A percentile compares a stretch with the other conserved stretches of the same genome.
Evolutionary conservation across 345 rosid species (phyloP).

Genomic region (Nephelium lappaceum): DNA sequence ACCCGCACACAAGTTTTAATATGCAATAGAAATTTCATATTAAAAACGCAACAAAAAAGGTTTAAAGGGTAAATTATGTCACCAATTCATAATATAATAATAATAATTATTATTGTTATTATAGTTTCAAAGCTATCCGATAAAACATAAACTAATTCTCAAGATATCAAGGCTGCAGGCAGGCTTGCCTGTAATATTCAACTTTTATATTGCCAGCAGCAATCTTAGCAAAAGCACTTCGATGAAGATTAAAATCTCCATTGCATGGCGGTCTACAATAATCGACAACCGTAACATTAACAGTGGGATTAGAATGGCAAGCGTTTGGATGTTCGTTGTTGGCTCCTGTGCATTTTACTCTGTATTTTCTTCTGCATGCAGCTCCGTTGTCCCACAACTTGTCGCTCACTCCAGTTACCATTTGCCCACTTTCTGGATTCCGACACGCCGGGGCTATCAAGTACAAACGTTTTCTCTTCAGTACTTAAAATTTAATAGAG

Average conservation of each 20-base stretch:
- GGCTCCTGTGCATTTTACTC: slow-evolving; percentile 39
- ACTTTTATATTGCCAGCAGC: slow-evolving; percentile 51
- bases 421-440: slow-evolving; percentile 22
- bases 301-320: slow-evolving; percentile 39
- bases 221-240: slow-evolving; percentile 50
- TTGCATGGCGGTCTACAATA: slow-evolving; percentile 38
- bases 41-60: too few species aligned
- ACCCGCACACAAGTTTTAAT: too few species aligned
- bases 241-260: slow-evolving; percentile 45
- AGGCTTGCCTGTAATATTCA: slow-evolving; percentile 29
- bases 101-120: too few species aligned
- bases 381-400: slow-evolving; percentile 43
- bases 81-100: too few species aligned
- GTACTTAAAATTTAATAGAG: not conserved
- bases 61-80: too few species aligned
- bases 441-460: slow-evolving; percentile 50
- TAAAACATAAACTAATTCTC: too few species aligned
- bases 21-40: too few species aligned
- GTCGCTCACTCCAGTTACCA: slow-evolving; percentile 59
- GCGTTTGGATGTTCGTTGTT: slow-evolving; percentile 42
- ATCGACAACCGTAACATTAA: slow-evolving; percentile 44
- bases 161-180: too few species aligned
- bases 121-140: too few species aligned
- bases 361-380: slow-evolving; percentile 48
- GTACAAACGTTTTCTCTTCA: too few species aligned